Base-by-base conservation (phyloP, 1,139 yeast species). In the Sugiyamaella japonica region DNA sequence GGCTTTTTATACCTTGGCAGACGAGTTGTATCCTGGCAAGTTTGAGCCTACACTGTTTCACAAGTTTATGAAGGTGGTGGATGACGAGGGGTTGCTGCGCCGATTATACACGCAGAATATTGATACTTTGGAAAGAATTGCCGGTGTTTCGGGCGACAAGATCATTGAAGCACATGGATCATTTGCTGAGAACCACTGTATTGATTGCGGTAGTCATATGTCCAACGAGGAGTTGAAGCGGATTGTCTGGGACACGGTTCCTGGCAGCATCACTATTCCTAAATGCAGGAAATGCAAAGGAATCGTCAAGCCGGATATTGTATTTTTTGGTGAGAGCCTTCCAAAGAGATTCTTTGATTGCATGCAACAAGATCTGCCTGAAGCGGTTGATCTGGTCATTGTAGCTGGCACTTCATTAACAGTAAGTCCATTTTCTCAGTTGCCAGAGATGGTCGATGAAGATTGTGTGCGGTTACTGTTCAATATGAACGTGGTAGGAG, bases 81-180 rank as follows among this genome's bases (percentile, higher is more conserved):
- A 89, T 64, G 85, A 84, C 38, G 81, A 86, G 59, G 78, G 78
- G 1, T 68, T 75, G 38, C 72, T 91, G 58, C 75, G 80, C 43
- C 74, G 97, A 55, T 83, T 91, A 2, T 91, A 88, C 69, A 89
- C 97, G 0, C 98, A 91, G 68, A 91, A 91, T 66, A 91, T 91
- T 50, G 98, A 91, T 65, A 90, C 97, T 0, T 74, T 91, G 59
- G 99, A 91, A 66, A 76, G 96, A 59, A 75, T 86, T 12, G 95
- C 97, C 0, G 97, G 97, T 0, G 80, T 91, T 0, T 66, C 75
- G 1, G 83, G 75, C 34, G 82, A 84, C 9, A 76, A 73, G 57
- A 76, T 93, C 1, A 84, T 93, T 1, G 97, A 90, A 66, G 98
- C 98, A 0, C 98, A 91, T 71, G 99, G 98, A 0, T 89, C 96